Evolutionary conservation across 106 monocot species (phyloP).

Genomic region (Apostasia ramifera): DNA sequence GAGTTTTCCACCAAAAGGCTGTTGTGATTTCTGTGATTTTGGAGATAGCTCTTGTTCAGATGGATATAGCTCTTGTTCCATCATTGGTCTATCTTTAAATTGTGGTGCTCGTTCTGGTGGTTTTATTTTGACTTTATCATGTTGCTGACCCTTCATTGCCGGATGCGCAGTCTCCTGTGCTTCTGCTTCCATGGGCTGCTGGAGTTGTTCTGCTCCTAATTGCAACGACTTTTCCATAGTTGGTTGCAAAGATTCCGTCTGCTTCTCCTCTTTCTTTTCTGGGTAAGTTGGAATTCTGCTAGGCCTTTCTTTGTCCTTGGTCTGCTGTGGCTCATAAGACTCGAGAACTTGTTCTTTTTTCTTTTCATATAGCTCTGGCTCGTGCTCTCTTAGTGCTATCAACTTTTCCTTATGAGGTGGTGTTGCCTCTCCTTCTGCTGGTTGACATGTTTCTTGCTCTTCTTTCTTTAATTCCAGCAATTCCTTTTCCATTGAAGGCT

Average conservation of each 20-base stretch:
- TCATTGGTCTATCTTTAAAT: background rate
- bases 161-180: background rate
- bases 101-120: background rate
- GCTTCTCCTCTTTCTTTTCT: background rate
- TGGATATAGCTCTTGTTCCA: background rate
- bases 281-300: background rate
- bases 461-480: background rate
- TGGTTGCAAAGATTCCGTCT: background rate
- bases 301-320: background rate
- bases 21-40: background rate
- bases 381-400: background rate
- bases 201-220: background rate
- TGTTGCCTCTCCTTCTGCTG: background rate
- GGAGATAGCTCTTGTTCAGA: background rate
- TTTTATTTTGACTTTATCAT: background rate
- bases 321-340: background rate
- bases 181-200: background rate
- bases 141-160: background rate
- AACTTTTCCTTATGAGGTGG: background rate
- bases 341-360: background rate
- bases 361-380: background rate
- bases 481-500: background rate
- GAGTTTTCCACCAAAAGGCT: background rate
- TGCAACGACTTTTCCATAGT: background rate
- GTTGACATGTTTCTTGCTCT: background rate